Evolutionary conservation across 371 early-diverging fungal species (phyloP).

Genomic region (Zancudomyces culisetae): DNA sequence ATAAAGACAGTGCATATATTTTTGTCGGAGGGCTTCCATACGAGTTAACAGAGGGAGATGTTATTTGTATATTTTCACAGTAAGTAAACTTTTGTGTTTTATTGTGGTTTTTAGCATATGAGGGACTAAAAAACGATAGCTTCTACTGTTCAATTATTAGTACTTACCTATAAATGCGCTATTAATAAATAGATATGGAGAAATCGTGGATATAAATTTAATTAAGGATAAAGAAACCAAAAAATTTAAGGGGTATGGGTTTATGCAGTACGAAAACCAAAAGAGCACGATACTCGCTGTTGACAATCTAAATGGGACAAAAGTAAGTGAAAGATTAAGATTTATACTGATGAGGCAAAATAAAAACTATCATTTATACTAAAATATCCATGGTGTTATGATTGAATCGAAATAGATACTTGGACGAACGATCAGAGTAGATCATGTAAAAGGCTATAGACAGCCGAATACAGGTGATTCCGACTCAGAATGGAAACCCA

Average conservation of each 20-base stretch:
- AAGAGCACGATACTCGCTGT: constrained; percentile 78
- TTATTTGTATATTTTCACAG: constrained; percentile 82
- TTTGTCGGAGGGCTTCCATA: constrained; percentile 69
- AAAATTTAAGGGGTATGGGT: constrained; percentile 74
- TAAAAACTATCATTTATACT: no score
- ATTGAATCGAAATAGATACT: constrained; percentile 39
- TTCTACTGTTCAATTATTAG: neutral
- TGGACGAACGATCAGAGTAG: constrained; percentile 44
- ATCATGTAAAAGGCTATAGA: constrained; percentile 50
- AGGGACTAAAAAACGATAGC: no score
- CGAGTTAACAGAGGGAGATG: constrained; percentile 82
- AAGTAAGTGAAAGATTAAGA: constrained; percentile 22
- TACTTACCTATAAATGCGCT: constrained; percentile 2
- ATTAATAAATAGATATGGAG: constrained; percentile 46
- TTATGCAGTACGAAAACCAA: constrained; percentile 86
- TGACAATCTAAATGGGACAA: constrained; percentile 78
- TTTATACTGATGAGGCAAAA: neutral
- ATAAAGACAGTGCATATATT: constrained; percentile 73
- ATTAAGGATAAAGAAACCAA: constrained; percentile 72
- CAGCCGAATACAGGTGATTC: constrained; percentile 27
- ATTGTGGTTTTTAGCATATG: no score
- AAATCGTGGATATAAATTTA: constrained; percentile 70
- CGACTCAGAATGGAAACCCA: constrained; percentile 25
- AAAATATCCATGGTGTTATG: no score
- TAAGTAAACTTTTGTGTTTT: constrained; percentile 19